phyloP scores from a whole-genome alignment of 2,329 filamentous ascomycete genomes.

The Trichoderma cornu-damae region DNA sequence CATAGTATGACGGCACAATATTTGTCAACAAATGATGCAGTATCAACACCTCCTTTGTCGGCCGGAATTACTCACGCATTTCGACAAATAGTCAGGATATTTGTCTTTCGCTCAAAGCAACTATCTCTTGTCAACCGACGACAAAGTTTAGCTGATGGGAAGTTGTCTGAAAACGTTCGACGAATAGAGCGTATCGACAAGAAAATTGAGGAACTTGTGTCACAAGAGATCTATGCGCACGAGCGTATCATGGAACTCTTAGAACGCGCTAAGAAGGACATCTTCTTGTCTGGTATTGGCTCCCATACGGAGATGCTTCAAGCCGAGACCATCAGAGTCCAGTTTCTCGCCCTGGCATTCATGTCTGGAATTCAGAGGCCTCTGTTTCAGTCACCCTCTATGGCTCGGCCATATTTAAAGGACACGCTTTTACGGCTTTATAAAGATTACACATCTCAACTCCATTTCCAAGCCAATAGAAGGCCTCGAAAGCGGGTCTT shows the following conservation, averaged over 20 bases:
- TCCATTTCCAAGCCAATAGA: constrained; percentile 5
- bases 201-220: not conserved
- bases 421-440: not conserved
- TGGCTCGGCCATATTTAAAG: not conserved
- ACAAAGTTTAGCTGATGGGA: not conserved
- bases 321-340: not conserved
- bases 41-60: not conserved
- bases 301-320: not conserved
- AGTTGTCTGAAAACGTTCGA: not conserved
- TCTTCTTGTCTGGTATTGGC: not conserved
- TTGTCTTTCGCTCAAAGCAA: not conserved
- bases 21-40: not conserved
- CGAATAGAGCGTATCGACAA: not conserved
- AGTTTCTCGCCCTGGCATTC: constrained; percentile 3
- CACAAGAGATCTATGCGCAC: not conserved
- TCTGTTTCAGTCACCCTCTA: not conserved
- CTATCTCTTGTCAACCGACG: not conserved
- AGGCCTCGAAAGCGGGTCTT: constrained; percentile 15
- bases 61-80: not conserved
- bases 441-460: not conserved
- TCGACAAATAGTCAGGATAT: not conserved
- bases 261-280: not conserved
- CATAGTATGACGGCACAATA: not conserved
- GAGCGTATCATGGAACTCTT: not conserved
- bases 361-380: not conserved